phyloP scores from a whole-genome alignment of 129 eudicot genomes.

The Ambrosia trifida region DNA sequence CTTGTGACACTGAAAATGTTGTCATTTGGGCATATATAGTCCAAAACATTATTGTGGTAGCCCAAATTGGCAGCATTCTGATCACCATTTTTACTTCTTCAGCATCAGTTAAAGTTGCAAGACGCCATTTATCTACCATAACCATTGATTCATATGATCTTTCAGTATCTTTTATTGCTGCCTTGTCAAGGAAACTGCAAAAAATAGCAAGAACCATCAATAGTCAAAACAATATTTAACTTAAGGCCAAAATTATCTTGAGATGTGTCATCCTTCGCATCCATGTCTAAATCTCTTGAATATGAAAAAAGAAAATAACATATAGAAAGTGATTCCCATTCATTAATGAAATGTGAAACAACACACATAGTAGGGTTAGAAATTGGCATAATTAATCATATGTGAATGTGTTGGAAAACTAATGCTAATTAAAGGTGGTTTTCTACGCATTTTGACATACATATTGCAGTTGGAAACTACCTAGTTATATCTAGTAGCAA shows the following conservation, averaged over 20 bases:
- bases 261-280: neutral
- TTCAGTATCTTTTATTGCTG: constrained; percentile 62
- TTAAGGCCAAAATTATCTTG: neutral
- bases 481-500: no score
- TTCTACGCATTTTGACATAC: no score
- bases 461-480: no score
- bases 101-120: constrained; percentile 76
- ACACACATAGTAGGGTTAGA: no score
- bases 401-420: no score
- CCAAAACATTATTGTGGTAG: constrained; percentile 72
- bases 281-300: no score
- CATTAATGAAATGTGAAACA: no score
- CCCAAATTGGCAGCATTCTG: constrained; percentile 85
- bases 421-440: no score
- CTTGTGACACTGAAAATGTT: constrained; percentile 82
- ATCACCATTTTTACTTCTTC: constrained; percentile 77
- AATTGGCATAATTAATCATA: no score
- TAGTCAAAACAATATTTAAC: neutral
- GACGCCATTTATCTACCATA: constrained; percentile 50
- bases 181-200: constrained; percentile 81
- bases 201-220: constrained; percentile 1
- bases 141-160: constrained; percentile 21
- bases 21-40: constrained; percentile 87
- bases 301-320: no score
- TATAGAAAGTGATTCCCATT: no score